Conservation (phyloP, 208 protist genomes). For the Entamoeba dispar region DNA sequence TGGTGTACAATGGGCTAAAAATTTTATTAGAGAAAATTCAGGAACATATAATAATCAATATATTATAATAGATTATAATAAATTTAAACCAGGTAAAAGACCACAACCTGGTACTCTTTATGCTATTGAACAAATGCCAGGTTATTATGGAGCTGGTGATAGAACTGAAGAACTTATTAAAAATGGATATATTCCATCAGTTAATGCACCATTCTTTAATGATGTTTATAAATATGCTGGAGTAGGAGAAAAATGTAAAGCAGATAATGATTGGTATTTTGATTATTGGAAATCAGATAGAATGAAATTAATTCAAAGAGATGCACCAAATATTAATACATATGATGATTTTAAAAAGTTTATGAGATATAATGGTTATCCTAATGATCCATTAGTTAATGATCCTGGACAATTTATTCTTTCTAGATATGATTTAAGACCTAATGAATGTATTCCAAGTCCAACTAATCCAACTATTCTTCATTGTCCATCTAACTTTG, state of each 20-base stretch:
- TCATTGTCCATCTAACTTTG: not conserved
- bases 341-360: not conserved
- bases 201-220: constrained; percentile 38
- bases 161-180: constrained; percentile 23
- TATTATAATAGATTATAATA: constrained; percentile 53
- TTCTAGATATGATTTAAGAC: constrained; percentile 14
- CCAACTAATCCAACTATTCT: not conserved
- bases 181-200: not conserved
- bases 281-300: not conserved
- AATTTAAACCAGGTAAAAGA: constrained; percentile 20
- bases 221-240: constrained; percentile 2
- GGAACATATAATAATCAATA: constrained; percentile 71
- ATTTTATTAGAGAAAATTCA: constrained; percentile 49
- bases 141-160: constrained; percentile 36
- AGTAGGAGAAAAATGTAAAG: not conserved
- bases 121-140: constrained; percentile 55
- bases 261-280: not conserved
- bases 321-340: not conserved
- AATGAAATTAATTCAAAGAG: not conserved
- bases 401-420: not conserved
- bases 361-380: not conserved
- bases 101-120: constrained; percentile 22
- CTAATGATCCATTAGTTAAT: not conserved
- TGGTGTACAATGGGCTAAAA: constrained; percentile 40
- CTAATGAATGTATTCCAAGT: not conserved